Base-by-base conservation (phyloP, 495 filamentous ascomycete species). In the Aeminium ludgeri region DNA sequence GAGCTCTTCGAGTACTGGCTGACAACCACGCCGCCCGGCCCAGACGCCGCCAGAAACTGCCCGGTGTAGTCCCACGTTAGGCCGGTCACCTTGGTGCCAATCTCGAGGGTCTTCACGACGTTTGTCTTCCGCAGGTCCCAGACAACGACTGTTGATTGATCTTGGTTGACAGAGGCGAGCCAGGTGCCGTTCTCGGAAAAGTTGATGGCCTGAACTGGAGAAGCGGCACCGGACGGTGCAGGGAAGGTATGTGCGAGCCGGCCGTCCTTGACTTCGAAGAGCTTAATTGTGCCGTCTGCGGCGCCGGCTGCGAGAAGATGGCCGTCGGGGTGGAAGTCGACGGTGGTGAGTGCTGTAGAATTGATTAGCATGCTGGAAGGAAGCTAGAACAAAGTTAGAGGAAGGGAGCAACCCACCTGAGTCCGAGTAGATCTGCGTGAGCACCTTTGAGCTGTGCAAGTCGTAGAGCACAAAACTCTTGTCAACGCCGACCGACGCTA, bases 181-280 rank as follows among this genome's bases (percentile, higher is more conserved):
- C 84, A 95, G 45, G 78, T 87, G n/a, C 89, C 89, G 46, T 96
- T 97, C 59, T 97, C 91, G 0, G 86, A 95, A 64, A 97, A 97
- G 48, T 74, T 65, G 6, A 97, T 60, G 20, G 72, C 69, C 50
- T 76, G 72, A 20, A 93, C 70, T 0, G 82, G 70, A 6, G 29
- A 5, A 30, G 15, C 16, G n/a, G 42, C 19, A 23, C 13, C 30
- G 6, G 1, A 72, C 72, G 3, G 70, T 66, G 41, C 79, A 65
- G 10, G 67, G 61, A 56, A 86, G 87, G 51, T 66, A 70, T 12
- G 81, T 81, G 13, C 79, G 82, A 46, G 69, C 67, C 38, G 69
- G 60, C 10, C 80, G 2, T 72, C 75, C 55, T 78, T 84, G 36
- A 83, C 73, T 51, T 93, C 78, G 58, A 82, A 96, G 40, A 96